These are phyloP conservation scores for Calonectria honghensis DNA, from an alignment of 2,329 filamentous ascomycete species.

Conservation along the genomic window DNA sequence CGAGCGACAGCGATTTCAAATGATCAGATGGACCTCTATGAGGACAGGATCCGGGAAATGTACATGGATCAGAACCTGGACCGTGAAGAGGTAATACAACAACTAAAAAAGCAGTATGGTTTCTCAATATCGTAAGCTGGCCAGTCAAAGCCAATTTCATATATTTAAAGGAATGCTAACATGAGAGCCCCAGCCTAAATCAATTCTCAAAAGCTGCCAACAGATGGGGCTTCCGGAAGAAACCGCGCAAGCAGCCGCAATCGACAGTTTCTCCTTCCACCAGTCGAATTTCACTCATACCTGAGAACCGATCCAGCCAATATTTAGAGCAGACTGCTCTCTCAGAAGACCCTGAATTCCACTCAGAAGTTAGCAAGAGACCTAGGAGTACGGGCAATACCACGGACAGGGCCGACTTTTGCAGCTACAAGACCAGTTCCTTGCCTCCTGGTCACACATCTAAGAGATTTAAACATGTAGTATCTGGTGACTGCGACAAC, in stretches of 20 bases:
- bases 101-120: background rate
- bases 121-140: background rate
- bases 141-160: no score
- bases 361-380: background rate
- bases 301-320: background rate
- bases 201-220: conserved; percentile 27
- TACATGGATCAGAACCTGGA: conserved; percentile 20
- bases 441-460: background rate
- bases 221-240: conserved; percentile 25
- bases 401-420: no score
- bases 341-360: background rate
- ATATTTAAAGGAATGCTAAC: background rate
- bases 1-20: conserved; percentile 18
- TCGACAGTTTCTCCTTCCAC: background rate
- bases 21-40: conserved; percentile 23
- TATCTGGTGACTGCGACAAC: no score
- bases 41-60: conserved; percentile 25
- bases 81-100: background rate
- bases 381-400: background rate
- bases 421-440: background rate
- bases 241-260: background rate
- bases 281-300: background rate
- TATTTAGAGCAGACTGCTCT: background rate
- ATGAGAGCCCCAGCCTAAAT: background rate
- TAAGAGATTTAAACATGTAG: no score